A percentile compares a stretch with the other conserved stretches of the same genome.
These are phyloP conservation scores for Kazachstania bromeliacearum DNA, from an alignment of 805 yeast species.

Conservation along the genomic window DNA sequence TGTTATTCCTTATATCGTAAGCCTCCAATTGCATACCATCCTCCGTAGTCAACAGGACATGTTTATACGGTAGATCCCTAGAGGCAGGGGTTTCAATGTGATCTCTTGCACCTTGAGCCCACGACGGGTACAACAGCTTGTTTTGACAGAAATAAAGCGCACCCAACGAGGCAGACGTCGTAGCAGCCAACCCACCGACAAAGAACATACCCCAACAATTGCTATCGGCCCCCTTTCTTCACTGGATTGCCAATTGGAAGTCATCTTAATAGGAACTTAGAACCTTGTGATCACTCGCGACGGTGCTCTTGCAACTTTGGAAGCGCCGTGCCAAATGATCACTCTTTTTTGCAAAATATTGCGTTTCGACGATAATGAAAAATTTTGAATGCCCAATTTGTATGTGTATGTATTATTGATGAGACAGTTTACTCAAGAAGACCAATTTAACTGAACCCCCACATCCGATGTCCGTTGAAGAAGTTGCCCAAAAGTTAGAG, in stretches of 20 bases:
- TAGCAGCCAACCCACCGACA: slow-evolving; percentile 34
- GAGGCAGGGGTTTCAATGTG: slow-evolving; percentile 68
- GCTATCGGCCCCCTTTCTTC: too few relatives aligned
- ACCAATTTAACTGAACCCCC: too few relatives aligned
- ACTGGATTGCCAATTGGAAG: too few relatives aligned
- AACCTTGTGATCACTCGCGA: too few relatives aligned
- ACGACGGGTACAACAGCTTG: slow-evolving; percentile 69
- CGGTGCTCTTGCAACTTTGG: too few relatives aligned
- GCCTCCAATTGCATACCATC: slow-evolving; percentile 66
- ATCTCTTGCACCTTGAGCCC: slow-evolving; percentile 60
- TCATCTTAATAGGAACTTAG: too few relatives aligned
- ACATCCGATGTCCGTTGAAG: slow-evolving; percentile 30
- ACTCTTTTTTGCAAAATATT: not conserved
- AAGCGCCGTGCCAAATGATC: not conserved
- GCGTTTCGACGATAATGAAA: not conserved
- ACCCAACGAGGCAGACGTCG: slow-evolving; percentile 37
- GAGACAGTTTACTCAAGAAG: not conserved
- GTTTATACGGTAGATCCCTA: slow-evolving; percentile 57
- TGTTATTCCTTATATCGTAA: slow-evolving; percentile 33
- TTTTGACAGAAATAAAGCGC: slow-evolving; percentile 58
- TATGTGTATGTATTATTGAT: not conserved
- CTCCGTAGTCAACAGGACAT: slow-evolving; percentile 46
- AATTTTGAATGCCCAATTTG: not conserved
- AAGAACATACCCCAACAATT: slow-evolving; percentile 11
- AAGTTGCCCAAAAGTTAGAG: slow-evolving; percentile 27